Evolutionary conservation across 2,329 filamentous ascomycete genomes (phyloP).

Genomic region (Ophiostoma piceae): DNA sequence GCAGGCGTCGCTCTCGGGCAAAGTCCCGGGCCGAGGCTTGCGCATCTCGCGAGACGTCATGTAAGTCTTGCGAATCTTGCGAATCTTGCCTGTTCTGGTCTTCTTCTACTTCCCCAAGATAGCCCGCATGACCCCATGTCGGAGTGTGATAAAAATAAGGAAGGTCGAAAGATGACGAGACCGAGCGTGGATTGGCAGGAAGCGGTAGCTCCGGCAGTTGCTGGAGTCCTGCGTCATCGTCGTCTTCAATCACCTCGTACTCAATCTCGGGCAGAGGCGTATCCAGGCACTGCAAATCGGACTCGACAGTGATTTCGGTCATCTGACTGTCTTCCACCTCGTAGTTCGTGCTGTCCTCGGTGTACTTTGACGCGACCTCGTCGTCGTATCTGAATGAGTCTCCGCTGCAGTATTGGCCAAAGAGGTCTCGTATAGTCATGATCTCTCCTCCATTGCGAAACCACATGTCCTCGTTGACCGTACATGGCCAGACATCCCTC

Average conservation of each 20-base stretch:
- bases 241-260: neutral
- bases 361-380: slow-evolving; percentile 17
- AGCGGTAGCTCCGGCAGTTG: neutral
- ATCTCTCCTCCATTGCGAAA: slow-evolving; percentile 39
- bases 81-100: neutral
- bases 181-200: neutral
- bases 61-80: slow-evolving; percentile 31
- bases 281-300: neutral
- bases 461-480: slow-evolving; percentile 62
- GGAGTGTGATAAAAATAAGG: slow-evolving; percentile 6
- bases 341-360: neutral
- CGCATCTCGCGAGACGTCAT: slow-evolving; percentile 30
- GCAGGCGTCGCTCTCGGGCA: slow-evolving; percentile 14
- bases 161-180: neutral
- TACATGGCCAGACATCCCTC: slow-evolving; percentile 77
- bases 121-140: neutral
- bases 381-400: slow-evolving; percentile 59
- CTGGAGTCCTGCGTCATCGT: neutral
- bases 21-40: slow-evolving; percentile 27
- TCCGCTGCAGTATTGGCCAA: slow-evolving; percentile 62
- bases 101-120: neutral
- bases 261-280: neutral
- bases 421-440: slow-evolving; percentile 62
- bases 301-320: neutral
- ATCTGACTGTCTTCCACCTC: slow-evolving; percentile 3